These are phyloP conservation scores for Penicillium sp. DNA, from an alignment of 2,329 filamentous ascomycete species.

Conservation along the genomic window DNA sequence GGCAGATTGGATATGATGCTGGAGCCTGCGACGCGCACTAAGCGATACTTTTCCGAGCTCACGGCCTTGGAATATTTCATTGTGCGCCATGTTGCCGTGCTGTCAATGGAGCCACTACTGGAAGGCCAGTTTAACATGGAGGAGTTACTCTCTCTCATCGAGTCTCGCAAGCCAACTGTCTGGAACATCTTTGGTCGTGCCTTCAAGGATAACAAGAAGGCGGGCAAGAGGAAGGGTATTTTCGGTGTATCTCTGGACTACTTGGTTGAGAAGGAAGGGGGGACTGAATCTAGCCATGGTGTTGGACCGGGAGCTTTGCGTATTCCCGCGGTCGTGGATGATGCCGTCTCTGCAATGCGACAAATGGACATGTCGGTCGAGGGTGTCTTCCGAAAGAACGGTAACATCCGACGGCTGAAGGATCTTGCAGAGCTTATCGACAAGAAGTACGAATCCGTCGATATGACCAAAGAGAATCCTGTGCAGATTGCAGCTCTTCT, in stretches of 20 bases:
- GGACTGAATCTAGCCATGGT: slow-evolving; percentile 95
- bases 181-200: slow-evolving; percentile 99
- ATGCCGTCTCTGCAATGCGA: slow-evolving; percentile 89
- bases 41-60: slow-evolving; percentile 93
- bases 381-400: slow-evolving; percentile 98
- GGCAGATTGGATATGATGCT: slow-evolving; percentile 48
- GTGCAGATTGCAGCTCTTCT: slow-evolving; percentile 91
- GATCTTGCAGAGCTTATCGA: slow-evolving; percentile 87
- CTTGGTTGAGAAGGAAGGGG: slow-evolving; percentile 81
- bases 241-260: slow-evolving; percentile 88
- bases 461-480: slow-evolving; percentile 83
- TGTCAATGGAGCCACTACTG: slow-evolving; percentile 91
- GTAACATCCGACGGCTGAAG: slow-evolving; percentile 91
- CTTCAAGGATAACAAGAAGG: slow-evolving; percentile 74
- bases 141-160: slow-evolving; percentile 87
- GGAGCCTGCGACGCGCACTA: slow-evolving; percentile 60
- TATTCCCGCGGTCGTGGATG: slow-evolving; percentile 92
- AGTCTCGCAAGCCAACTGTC: slow-evolving; percentile 89
- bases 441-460: slow-evolving; percentile 78
- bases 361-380: slow-evolving; percentile 99
- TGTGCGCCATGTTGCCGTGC: slow-evolving; percentile 87
- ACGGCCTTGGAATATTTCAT: slow-evolving; percentile 97
- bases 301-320: slow-evolving; percentile 88
- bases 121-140: slow-evolving; percentile 91
- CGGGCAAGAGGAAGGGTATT: slow-evolving; percentile 85